Evolutionary conservation across 75 land plant genomes (phyloP).

Genomic region (Selaginella moellendorffii): DNA sequence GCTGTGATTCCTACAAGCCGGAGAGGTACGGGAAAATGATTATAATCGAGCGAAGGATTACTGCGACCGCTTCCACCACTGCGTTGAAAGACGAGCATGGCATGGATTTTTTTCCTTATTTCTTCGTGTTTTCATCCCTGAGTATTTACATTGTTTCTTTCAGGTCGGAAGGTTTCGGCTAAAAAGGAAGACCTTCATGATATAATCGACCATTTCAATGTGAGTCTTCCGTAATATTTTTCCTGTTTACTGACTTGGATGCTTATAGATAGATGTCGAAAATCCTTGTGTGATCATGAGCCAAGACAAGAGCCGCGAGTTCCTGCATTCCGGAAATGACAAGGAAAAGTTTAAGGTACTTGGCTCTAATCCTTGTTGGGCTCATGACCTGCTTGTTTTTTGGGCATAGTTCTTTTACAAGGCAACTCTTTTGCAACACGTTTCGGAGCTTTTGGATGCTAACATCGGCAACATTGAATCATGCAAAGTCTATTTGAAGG

Average conservation of each 20-base stretch:
- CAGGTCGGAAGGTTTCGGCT: constrained; percentile 59
- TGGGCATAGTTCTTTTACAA: constrained; percentile 66
- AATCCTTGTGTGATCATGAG: constrained; percentile 99
- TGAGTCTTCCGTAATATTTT: constrained; percentile 36
- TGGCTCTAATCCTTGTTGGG: background rate
- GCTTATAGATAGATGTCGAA: constrained; percentile 82
- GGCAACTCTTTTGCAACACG: constrained; percentile 90
- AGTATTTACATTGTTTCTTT: too few relatives aligned
- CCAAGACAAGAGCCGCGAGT: constrained; percentile 97
- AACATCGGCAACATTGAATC: constrained; percentile 28
- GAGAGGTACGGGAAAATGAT: constrained; percentile 61
- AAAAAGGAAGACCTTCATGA: constrained; percentile 58
- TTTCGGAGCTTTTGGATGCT: constrained; percentile 42
- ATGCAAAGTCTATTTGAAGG: constrained; percentile 35
- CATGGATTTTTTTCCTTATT: constrained; percentile 7
- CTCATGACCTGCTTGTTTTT: background rate
- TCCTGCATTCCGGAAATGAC: constrained; percentile 81
- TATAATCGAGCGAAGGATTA: constrained; percentile 59
- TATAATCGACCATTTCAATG: constrained; percentile 83
- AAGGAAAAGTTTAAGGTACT: constrained; percentile 85
- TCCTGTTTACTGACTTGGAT: too few relatives aligned
- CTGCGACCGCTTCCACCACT: constrained; percentile 40
- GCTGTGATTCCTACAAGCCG: constrained; percentile 76
- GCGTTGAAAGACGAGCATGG: constrained; percentile 58
- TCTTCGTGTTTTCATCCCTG: too few relatives aligned